These are phyloP conservation scores for Mycena sanguinolenta DNA, from an alignment of 768 basidiomycete genomes.

Conservation along the genomic window DNA sequence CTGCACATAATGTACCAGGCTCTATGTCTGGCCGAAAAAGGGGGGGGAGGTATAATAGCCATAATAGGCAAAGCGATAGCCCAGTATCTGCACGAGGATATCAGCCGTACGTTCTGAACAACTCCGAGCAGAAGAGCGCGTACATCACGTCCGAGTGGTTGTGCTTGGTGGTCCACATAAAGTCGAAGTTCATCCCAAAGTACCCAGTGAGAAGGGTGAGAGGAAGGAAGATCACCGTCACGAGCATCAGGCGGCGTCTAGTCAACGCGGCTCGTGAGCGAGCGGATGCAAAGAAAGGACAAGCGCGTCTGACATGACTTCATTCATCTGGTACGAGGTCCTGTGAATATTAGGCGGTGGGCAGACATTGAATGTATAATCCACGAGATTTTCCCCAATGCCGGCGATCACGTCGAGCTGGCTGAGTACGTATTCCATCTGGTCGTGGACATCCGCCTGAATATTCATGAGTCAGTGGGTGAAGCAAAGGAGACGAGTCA, in stretches of 20 bases:
- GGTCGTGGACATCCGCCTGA: slow-evolving; percentile 81
- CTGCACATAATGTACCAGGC: slow-evolving; percentile 57
- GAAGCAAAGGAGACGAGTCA: background rate
- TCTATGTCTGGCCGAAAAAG: slow-evolving; percentile 68
- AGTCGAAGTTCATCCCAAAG: slow-evolving; percentile 71
- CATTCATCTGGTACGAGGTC: slow-evolving; percentile 82
- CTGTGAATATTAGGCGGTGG: background rate
- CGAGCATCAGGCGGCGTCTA: slow-evolving; percentile 70
- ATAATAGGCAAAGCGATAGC: slow-evolving; percentile 71
- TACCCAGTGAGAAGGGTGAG: slow-evolving; percentile 68
- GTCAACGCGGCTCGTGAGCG: slow-evolving; percentile 31
- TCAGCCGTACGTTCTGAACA: background rate
- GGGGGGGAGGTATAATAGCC: slow-evolving; percentile 60
- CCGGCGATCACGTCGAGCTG: slow-evolving; percentile 81
- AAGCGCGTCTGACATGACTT: slow-evolving; percentile 44
- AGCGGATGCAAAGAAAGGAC: slow-evolving; percentile 20
- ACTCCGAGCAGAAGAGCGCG: slow-evolving; percentile 33
- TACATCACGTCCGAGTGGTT: slow-evolving; percentile 58
- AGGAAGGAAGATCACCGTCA: slow-evolving; percentile 78
- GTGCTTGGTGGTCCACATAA: slow-evolving; percentile 62
- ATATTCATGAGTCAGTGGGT: background rate
- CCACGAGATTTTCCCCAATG: slow-evolving; percentile 78
- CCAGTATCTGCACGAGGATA: slow-evolving; percentile 73
- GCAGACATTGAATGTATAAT: slow-evolving; percentile 81
- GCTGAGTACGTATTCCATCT: slow-evolving; percentile 78